Conservation (phyloP, 2,329 filamentous ascomycete genomes). For the Cercospora zeina region DNA sequence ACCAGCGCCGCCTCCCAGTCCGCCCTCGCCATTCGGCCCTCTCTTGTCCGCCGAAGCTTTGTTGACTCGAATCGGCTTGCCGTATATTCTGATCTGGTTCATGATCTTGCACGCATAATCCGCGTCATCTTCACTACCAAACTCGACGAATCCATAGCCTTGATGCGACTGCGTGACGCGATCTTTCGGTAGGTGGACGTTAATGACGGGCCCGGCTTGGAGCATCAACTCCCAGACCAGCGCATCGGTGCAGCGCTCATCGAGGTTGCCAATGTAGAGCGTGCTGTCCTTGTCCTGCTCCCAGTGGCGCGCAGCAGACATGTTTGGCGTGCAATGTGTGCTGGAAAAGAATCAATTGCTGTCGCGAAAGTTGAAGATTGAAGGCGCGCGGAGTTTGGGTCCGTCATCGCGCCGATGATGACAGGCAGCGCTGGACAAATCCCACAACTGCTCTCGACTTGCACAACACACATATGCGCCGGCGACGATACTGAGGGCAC, state of each 20-base stretch:
- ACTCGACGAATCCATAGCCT: conserved; percentile 98
- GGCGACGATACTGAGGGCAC: conserved; percentile 17
- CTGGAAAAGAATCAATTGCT: background rate
- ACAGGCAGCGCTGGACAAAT: background rate
- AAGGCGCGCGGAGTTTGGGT: conserved; percentile 4
- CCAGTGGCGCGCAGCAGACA: conserved; percentile 72
- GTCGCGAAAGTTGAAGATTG: conserved; percentile 13
- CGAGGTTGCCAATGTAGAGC: conserved; percentile 96
- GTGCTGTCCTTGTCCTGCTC: conserved; percentile 98
- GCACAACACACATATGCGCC: conserved; percentile 15
- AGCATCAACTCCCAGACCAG: conserved; percentile 98
- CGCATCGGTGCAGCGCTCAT: conserved; percentile 88
- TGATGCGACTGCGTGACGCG: conserved; percentile 95
- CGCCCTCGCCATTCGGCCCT: conserved; percentile 71
- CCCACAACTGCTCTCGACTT: background rate
- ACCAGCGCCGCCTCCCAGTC: conserved; percentile 81
- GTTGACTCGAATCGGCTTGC: conserved; percentile 94
- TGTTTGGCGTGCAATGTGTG: conserved; percentile 43
- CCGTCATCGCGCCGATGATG: background rate
- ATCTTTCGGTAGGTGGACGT: conserved; percentile 97
- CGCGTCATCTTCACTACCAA: conserved; percentile 90
- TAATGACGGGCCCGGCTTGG: conserved; percentile 94
- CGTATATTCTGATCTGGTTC: conserved; percentile 91
- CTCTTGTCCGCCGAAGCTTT: conserved; percentile 93
- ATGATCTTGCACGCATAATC: conserved; percentile 96